Conservation (phyloP, 106 monocot genomes). For the Ottelia alismoides region DNA sequence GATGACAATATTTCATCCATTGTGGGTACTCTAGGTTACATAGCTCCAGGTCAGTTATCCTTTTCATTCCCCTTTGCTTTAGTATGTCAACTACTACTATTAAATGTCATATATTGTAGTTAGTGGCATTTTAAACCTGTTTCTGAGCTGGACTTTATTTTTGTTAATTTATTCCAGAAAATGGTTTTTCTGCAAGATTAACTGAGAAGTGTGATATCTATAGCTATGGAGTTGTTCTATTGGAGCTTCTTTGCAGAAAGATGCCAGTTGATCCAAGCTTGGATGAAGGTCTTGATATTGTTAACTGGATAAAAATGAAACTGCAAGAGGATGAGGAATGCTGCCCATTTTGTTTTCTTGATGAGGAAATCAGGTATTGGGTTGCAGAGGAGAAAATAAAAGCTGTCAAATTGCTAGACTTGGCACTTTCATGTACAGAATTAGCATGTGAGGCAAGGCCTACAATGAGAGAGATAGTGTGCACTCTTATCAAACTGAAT, state of each 20-base stretch:
- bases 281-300: conserved; percentile 63
- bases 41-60: conserved; percentile 51
- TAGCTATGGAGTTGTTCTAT: conserved; percentile 43
- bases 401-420: conserved; percentile 40
- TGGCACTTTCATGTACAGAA: conserved; percentile 48
- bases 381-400: conserved; percentile 35
- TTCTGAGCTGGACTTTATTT: neutral
- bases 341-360: conserved; percentile 26
- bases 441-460: conserved; percentile 37
- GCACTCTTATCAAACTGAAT: conserved; percentile 26
- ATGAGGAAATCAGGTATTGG: conserved; percentile 60
- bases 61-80: neutral
- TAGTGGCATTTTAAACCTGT: no score
- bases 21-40: conserved; percentile 82
- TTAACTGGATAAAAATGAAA: conserved; percentile 34
- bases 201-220: conserved; percentile 49
- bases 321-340: conserved; percentile 16
- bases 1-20: conserved; percentile 32
- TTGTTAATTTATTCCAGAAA: conserved; percentile 8
- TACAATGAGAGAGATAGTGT: conserved; percentile 66
- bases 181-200: conserved; percentile 26
- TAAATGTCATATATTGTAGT: neutral
- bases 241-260: conserved; percentile 59
- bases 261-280: conserved; percentile 65
- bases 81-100: neutral